Evolutionary conservation across 2,329 filamentous ascomycete genomes (phyloP).

Genomic region (Boeremia exigua): DNA sequence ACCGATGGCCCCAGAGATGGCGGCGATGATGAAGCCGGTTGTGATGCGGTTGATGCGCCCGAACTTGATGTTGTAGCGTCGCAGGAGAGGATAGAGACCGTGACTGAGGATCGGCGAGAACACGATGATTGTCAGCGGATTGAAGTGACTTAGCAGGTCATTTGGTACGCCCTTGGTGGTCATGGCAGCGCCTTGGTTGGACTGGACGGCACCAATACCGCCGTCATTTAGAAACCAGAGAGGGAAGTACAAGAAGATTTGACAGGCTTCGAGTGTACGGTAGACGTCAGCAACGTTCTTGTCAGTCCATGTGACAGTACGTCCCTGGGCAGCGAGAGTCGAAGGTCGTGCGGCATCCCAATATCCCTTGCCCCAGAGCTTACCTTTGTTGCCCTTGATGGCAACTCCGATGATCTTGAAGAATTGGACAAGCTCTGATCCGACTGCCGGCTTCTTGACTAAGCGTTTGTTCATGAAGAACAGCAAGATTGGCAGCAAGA

Average conservation of each 20-base stretch:
- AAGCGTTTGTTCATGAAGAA: constrained; percentile 44
- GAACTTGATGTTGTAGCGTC: constrained; percentile 52
- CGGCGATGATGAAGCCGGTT: constrained; percentile 59
- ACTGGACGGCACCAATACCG: constrained; percentile 60
- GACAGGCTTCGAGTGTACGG: constrained; percentile 39
- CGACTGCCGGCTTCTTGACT: constrained; percentile 39
- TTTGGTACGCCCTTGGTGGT: constrained; percentile 18
- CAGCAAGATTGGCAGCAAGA: constrained; percentile 35
- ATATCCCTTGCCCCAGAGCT: constrained; percentile 41
- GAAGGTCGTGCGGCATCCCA: constrained; percentile 46
- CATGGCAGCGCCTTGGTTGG: constrained; percentile 49
- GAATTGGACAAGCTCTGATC: constrained; percentile 43
- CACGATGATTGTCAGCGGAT: constrained; percentile 18
- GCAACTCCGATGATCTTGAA: constrained; percentile 44
- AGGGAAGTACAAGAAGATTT: constrained; percentile 37
- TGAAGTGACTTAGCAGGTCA: constrained; percentile 18
- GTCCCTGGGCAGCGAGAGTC: constrained; percentile 16
- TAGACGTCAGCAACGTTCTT: constrained; percentile 17
- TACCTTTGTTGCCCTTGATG: constrained; percentile 44
- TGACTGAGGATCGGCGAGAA: constrained; percentile 56
- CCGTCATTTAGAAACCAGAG: constrained; percentile 48
- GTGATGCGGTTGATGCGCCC: constrained; percentile 59
- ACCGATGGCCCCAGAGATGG: constrained; percentile 50
- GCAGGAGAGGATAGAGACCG: constrained; percentile 55
- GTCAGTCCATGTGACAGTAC: constrained; percentile 36